phyloP scores from a whole-genome alignment of 164 flowering plant species.

The Dillenia suffruticosa region DNA sequence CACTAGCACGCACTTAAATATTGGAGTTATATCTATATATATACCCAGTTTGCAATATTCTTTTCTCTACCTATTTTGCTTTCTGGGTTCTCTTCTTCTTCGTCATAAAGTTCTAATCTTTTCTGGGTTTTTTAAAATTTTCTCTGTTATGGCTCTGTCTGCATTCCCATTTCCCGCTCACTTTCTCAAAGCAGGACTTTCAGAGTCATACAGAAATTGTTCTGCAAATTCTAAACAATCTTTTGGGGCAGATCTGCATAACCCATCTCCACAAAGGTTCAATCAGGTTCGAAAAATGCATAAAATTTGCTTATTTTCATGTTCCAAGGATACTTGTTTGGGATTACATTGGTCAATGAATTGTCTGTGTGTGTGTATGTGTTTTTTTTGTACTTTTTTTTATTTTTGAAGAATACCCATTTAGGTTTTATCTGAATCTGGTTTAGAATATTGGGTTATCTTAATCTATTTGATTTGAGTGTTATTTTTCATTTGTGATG shows the following conservation, averaged over 20 bases:
- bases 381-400: too few species aligned
- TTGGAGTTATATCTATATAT: neutral
- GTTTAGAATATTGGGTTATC: neutral
- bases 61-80: too few species aligned
- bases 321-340: neutral
- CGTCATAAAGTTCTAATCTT: neutral
- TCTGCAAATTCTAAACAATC: slow-evolving; percentile 24
- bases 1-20: neutral
- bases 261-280: slow-evolving; percentile 25
- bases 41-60: too few species aligned
- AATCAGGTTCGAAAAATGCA: slow-evolving; percentile 36
- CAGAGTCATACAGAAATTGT: slow-evolving; percentile 21
- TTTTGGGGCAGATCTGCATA: slow-evolving; percentile 37
- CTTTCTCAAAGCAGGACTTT: slow-evolving; percentile 19
- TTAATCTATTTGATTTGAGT: neutral
- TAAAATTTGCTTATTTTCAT: neutral
- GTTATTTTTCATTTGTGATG: neutral
- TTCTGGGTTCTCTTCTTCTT: neutral
- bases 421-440: neutral
- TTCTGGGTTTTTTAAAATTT: neutral
- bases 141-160: slow-evolving; percentile 47
- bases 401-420: neutral
- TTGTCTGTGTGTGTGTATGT: too few species aligned
- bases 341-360: too few species aligned
- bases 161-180: slow-evolving; percentile 43